phyloP scores from a whole-genome alignment of 2,329 filamentous ascomycete species.

The Drechmeria coniospora region DNA sequence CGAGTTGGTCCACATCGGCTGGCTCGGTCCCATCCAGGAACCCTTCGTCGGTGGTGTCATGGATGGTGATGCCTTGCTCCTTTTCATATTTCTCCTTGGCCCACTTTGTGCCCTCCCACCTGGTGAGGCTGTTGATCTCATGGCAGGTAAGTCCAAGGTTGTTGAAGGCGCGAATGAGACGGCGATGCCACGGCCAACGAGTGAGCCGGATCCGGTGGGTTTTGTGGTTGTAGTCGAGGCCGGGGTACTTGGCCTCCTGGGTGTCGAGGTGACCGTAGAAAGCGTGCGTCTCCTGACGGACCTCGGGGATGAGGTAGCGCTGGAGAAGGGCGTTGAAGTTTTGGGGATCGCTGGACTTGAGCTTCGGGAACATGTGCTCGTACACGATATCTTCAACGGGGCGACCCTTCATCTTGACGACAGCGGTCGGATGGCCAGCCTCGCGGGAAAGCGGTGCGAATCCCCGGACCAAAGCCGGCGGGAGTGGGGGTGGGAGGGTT shows the following conservation, averaged over 20 bases:
- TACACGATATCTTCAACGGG: constrained; percentile 60
- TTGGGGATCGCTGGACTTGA: constrained; percentile 50
- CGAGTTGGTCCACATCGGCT: background rate
- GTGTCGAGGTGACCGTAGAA: constrained; percentile 71
- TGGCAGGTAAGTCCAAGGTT: constrained; percentile 47
- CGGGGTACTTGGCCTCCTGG: constrained; percentile 67
- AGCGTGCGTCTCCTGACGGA: constrained; percentile 61
- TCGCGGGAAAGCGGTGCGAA: too few species aligned
- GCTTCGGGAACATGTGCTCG: constrained; percentile 56
- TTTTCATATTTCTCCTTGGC: constrained; percentile 66
- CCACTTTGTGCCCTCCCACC: constrained; percentile 76
- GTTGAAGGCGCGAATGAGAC: constrained; percentile 65
- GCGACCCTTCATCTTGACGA: constrained; percentile 50
- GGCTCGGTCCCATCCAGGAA: constrained; percentile 40
- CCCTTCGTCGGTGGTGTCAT: constrained; percentile 56
- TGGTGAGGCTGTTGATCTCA: constrained; percentile 58
- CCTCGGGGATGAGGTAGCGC: constrained; percentile 58
- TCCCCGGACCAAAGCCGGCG: too few species aligned
- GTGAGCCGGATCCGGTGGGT: constrained; percentile 65
- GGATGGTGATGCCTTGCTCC: constrained; percentile 54
- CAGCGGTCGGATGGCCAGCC: too few species aligned
- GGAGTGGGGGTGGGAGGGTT: too few species aligned
- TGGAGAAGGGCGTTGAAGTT: constrained; percentile 57
- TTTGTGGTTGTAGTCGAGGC: constrained; percentile 59
- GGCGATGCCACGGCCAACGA: constrained; percentile 61